Base-by-base conservation (phyloP, 352 stramenopile species). In the Pythium volutum region DNA sequence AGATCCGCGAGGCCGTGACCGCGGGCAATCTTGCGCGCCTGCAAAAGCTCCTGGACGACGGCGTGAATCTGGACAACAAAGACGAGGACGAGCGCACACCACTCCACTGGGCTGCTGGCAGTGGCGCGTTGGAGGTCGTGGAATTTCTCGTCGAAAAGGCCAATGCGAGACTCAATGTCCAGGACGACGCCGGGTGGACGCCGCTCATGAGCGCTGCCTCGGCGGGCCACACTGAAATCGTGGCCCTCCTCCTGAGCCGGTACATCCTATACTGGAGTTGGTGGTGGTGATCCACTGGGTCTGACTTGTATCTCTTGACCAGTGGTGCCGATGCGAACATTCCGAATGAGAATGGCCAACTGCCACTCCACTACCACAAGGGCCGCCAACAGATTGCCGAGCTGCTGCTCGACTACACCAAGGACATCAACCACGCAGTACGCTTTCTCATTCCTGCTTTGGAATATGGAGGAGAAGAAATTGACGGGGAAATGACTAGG, bases 161-260 rank as follows among this genome's bases (percentile, higher is more conserved):
- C 3, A 59, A 77, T 1, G 74, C 70, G n/a, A 41, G 60, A 12
- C 66, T 88, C 22, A 77, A 89, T 54, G 75, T 84, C 23, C 79
- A 91, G 69, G 82, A 89, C 59, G 82, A 89, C 64, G 74, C 77
- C 11, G 79, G 79, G 10, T 91, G 82, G 82, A 89, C 82, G 61
- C 77, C 82, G 26, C 71, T 91, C 31, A 89, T 91, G 82, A 91
- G 79, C 60, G 82, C 82, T 1, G 71, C 69, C 4, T 91, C 82
- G 12, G 77, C 82, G 8, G 79, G 82, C 14, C 76, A 89, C 54
- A 71, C 68, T 25, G 68, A 86, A 3, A 64, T 88, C 25, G 79
- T 87, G 48, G 66, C 70, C 18, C 51, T 83, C 20, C 46, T 91
- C 46, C 75, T 91, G 1, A 79, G 67, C 67, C 77, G 75, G 81